phyloP scores from a whole-genome alignment of 1,139 yeast species.

The Suhomyces bokatorum region DNA sequence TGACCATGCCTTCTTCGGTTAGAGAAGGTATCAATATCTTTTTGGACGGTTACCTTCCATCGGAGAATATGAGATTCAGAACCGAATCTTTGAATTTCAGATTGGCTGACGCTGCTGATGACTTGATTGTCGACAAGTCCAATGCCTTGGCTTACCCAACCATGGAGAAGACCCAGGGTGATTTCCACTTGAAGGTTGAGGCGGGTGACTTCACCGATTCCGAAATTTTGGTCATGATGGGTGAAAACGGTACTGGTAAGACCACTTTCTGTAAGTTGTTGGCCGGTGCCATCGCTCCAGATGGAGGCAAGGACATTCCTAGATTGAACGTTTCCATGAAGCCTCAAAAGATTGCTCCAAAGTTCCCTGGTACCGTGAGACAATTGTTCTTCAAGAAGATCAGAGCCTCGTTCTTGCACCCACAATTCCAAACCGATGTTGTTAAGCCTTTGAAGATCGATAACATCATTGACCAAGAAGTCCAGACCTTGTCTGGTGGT shows the following conservation, averaged over 20 bases:
- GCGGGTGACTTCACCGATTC: constrained; percentile 93
- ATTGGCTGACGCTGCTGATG: constrained; percentile 88
- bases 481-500: constrained; percentile 97
- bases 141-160: constrained; percentile 75
- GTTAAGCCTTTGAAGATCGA: constrained; percentile 93
- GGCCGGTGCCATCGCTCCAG: constrained; percentile 91
- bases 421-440: constrained; percentile 98
- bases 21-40: constrained; percentile 98
- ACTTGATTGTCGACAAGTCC: constrained; percentile 72
- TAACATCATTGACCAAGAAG: constrained; percentile 94
- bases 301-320: constrained; percentile 74
- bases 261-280: constrained; percentile 93
- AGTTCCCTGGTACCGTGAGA: constrained; percentile 97
- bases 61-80: constrained; percentile 96
- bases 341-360: constrained; percentile 98
- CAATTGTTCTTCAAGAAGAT: constrained; percentile 95
- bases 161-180: constrained; percentile 93
- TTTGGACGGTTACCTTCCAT: constrained; percentile 95
- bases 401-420: constrained; percentile 89
- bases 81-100: constrained; percentile 93
- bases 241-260: constrained; percentile 99
- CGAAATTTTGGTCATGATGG: constrained; percentile 98
- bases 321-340: constrained; percentile 92
- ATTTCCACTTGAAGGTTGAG: constrained; percentile 79
- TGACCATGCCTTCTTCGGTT: constrained; percentile 90